phyloP scores from a whole-genome alignment of 805 yeast genomes.

The Candida verbasci region DNA sequence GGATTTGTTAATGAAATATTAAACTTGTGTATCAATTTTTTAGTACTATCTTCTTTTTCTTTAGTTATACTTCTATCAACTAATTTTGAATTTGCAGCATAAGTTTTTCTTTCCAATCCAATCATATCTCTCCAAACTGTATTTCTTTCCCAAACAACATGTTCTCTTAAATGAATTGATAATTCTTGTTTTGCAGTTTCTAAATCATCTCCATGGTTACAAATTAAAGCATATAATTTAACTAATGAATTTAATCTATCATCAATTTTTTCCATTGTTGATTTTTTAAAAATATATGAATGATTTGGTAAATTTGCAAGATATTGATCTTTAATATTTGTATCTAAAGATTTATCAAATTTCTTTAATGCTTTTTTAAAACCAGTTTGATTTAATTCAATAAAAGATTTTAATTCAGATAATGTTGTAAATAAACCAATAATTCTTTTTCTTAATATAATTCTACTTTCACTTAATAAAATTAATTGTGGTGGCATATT shows the following conservation, averaged over 20 bases:
- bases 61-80: constrained; percentile 16
- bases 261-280: constrained; percentile 27
- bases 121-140: constrained; percentile 57
- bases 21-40: constrained; percentile 12
- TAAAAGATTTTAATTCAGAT: constrained; percentile 46
- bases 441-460: constrained; percentile 42
- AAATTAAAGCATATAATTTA: constrained; percentile 34
- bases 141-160: constrained; percentile 53
- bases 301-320: constrained; percentile 42
- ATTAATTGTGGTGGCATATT: constrained; percentile 30
- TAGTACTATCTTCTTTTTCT: constrained; percentile 7
- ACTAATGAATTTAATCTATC: constrained; percentile 28
- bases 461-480: constrained; percentile 46
- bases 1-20: constrained; percentile 31
- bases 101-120: constrained; percentile 72
- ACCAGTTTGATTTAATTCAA: constrained; percentile 50
- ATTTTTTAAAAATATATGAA: constrained; percentile 35
- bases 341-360: constrained; percentile 48
- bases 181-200: constrained; percentile 50
- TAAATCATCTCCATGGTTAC: constrained; percentile 36
- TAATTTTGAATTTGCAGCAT: constrained; percentile 50
- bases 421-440: constrained; percentile 42
- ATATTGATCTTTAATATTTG: constrained; percentile 38
- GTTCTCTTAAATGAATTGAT: constrained; percentile 52
- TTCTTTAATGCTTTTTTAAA: constrained; percentile 51